A percentile compares a stretch with the other conserved stretches of the same genome.
phyloP scores from a whole-genome alignment of 176 grass and related monocot genomes.

The Pontederia paniculata region DNA sequence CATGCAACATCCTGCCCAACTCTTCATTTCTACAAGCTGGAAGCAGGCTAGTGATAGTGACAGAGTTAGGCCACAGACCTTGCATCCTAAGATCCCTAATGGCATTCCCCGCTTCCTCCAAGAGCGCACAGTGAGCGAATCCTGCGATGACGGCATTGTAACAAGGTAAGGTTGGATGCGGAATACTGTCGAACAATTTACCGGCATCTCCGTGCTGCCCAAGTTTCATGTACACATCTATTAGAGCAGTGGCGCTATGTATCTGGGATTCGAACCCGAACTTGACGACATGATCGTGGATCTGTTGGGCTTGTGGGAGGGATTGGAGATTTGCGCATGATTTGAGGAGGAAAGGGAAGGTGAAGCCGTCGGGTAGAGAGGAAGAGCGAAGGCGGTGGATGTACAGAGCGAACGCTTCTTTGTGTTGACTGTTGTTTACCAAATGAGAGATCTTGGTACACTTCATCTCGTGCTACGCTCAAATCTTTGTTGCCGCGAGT shows the following conservation, averaged over 20 bases:
- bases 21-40: constrained; percentile 8
- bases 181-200: constrained; percentile 26
- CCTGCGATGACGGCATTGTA: constrained; percentile 27
- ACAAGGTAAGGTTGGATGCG: constrained; percentile 4
- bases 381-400: constrained; percentile 1
- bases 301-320: not conserved
- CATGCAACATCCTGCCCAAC: constrained; percentile 28
- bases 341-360: constrained; percentile 29
- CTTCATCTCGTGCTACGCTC: no score
- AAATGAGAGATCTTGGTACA: no score
- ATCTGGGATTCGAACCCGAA: constrained; percentile 5
- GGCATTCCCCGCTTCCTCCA: not conserved
- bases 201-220: constrained; percentile 2
- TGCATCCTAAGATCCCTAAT: not conserved
- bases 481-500: no score
- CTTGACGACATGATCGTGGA: constrained; percentile 23
- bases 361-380: constrained; percentile 17
- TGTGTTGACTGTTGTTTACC: no score
- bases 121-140: not conserved
- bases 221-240: constrained; percentile 8
- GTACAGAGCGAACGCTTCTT: constrained; percentile 11
- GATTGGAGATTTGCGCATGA: constrained; percentile 17
- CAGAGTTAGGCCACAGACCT: constrained; percentile 12
- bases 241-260: constrained; percentile 14
- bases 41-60: constrained; percentile 22